Conservation (phyloP, 495 filamentous ascomycete genomes). For the Evernia prunastri region DNA sequence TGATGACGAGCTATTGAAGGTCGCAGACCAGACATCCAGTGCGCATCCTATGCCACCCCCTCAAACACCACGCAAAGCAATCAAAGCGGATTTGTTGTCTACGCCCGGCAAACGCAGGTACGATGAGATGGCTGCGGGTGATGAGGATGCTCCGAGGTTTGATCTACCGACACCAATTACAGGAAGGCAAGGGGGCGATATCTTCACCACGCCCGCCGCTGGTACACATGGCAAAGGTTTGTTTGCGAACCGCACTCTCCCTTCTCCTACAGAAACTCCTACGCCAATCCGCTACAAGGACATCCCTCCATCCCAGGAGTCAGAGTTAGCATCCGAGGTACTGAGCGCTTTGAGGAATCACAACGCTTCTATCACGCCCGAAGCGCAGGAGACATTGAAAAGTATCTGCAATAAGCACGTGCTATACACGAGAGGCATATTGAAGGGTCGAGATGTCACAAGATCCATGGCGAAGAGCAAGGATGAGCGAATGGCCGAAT, state of each 20-base stretch:
- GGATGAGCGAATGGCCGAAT: slow-evolving; percentile 50
- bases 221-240: slow-evolving; percentile 20
- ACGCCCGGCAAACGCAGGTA: slow-evolving; percentile 51
- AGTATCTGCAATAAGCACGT: slow-evolving; percentile 50
- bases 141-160: not conserved
- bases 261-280: slow-evolving; percentile 40
- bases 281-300: slow-evolving; percentile 44
- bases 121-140: slow-evolving; percentile 32
- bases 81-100: slow-evolving; percentile 38
- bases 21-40: slow-evolving; percentile 19
- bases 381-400: slow-evolving; percentile 39
- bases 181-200: slow-evolving; percentile 22
- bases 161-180: slow-evolving; percentile 25
- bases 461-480: slow-evolving; percentile 55
- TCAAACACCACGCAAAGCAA: slow-evolving; percentile 43
- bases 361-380: slow-evolving; percentile 38
- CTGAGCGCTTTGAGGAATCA: slow-evolving; percentile 45
- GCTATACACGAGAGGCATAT: slow-evolving; percentile 49
- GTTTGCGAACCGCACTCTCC: slow-evolving; percentile 25
- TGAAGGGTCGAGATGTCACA: slow-evolving; percentile 55
- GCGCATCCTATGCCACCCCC: slow-evolving; percentile 27
- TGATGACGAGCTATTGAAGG: slow-evolving; percentile 32
- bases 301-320: slow-evolving; percentile 33
- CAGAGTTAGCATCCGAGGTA: slow-evolving; percentile 46
- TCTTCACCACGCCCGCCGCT: slow-evolving; percentile 27